phyloP scores from a whole-genome alignment of 2,329 filamentous ascomycete genomes.

The Alternaria consortialis region DNA sequence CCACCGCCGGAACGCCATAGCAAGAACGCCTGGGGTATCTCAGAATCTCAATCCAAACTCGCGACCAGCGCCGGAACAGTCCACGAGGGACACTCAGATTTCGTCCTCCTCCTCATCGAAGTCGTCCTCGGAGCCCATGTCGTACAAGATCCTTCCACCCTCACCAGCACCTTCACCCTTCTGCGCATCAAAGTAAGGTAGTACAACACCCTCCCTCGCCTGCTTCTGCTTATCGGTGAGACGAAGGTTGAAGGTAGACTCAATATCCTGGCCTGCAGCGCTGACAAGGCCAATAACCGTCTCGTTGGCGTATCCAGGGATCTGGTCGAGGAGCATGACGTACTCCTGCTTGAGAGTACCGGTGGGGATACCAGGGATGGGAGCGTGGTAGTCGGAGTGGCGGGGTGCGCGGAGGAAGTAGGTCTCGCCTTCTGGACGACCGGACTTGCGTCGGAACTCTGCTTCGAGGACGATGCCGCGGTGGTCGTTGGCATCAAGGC shows the following conservation, averaged over 20 bases:
- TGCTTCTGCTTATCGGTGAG: slow-evolving; percentile 89
- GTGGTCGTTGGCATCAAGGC: slow-evolving; percentile 63
- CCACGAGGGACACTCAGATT: background rate
- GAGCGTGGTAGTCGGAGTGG: slow-evolving; percentile 27
- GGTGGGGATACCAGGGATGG: slow-evolving; percentile 18
- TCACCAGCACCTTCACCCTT: slow-evolving; percentile 74
- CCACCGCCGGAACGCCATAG: slow-evolving; percentile 11
- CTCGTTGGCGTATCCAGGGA: slow-evolving; percentile 60
- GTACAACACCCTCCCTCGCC: slow-evolving; percentile 86
- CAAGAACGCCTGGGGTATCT: slow-evolving; percentile 19
- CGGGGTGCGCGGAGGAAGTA: slow-evolving; percentile 59
- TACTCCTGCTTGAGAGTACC: slow-evolving; percentile 59
- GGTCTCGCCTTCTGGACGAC: slow-evolving; percentile 77
- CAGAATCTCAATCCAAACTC: background rate
- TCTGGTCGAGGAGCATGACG: slow-evolving; percentile 73
- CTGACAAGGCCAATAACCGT: slow-evolving; percentile 37
- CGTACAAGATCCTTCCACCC: slow-evolving; percentile 92
- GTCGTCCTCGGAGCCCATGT: slow-evolving; percentile 95
- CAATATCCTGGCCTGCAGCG: slow-evolving; percentile 38
- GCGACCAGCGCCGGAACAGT: slow-evolving; percentile 1
- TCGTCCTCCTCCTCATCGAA: slow-evolving; percentile 88
- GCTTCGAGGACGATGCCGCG: slow-evolving; percentile 78
- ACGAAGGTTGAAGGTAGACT: slow-evolving; percentile 82
- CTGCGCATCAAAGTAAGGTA: slow-evolving; percentile 98
- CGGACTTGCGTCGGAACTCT: slow-evolving; percentile 86